Percentiles rank a stretch among this genome's conserved stretches.
phyloP scores from a whole-genome alignment of 805 yeast genomes.

The Suhomyces sp. region DNA sequence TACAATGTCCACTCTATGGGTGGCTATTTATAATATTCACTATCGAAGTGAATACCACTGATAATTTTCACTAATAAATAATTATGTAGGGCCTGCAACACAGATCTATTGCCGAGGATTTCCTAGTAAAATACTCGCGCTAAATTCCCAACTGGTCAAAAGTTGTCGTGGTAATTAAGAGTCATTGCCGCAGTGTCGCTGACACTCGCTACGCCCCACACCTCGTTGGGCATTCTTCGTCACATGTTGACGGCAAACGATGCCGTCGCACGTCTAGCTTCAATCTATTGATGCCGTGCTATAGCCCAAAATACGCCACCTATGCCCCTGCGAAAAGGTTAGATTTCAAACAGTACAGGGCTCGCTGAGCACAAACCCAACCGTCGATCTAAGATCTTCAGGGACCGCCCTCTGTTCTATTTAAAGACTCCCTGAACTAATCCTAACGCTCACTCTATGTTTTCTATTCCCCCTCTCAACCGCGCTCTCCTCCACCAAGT shows the following conservation, averaged over 20 bases:
- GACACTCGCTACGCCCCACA: not conserved
- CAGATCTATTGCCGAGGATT: no score
- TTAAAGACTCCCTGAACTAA: not conserved
- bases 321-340: not conserved
- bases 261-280: not conserved
- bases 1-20: no score
- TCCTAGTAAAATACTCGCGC: no score
- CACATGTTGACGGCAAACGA: not conserved
- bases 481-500: not conserved
- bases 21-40: no score
- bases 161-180: not conserved
- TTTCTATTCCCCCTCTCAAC: no score
- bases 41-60: no score
- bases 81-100: no score
- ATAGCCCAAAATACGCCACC: not conserved
- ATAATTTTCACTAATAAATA: no score
- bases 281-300: not conserved
- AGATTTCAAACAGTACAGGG: not conserved
- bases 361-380: not conserved
- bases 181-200: not conserved
- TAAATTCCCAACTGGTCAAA: not conserved
- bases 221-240: not conserved
- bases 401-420: not conserved
- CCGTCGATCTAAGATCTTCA: not conserved
- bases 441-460: no score